Evolutionary conservation across 2,329 filamentous ascomycete species (phyloP).

Genomic region (Aspergillus sp.): DNA sequence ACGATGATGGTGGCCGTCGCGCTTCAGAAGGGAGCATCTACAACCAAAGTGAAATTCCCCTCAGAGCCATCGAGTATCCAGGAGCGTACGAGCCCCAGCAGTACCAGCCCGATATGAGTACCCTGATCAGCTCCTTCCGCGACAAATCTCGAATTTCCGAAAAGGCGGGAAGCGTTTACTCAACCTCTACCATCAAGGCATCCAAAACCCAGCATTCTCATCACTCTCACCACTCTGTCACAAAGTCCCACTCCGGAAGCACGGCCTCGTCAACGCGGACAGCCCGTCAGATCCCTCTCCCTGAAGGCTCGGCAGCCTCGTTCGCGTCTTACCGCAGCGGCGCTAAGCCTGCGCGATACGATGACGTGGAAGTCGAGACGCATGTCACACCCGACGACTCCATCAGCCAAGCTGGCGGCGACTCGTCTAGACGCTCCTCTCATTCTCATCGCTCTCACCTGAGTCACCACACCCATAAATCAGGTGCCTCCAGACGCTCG

Average conservation of each 20-base stretch:
- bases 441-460: constrained; percentile 27
- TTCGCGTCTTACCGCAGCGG: constrained; percentile 27
- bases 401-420: constrained; percentile 62
- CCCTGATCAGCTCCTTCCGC: constrained; percentile 44
- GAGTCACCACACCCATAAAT: constrained; percentile 29
- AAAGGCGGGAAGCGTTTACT: constrained; percentile 31
- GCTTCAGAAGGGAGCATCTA: constrained; percentile 40
- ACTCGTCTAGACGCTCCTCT: constrained; percentile 22
- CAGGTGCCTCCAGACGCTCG: constrained; percentile 28
- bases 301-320: constrained; percentile 28
- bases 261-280: constrained; percentile 33
- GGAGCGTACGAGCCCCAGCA: constrained; percentile 28
- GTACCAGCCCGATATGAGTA: constrained; percentile 31
- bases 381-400: constrained; percentile 80
- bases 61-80: constrained; percentile 43
- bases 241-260: constrained; percentile 25
- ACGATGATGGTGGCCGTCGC: constrained; percentile 33
- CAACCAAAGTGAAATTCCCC: constrained; percentile 32
- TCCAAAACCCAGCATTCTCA: constrained; percentile 27
- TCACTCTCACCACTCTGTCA: constrained; percentile 23
- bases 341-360: constrained; percentile 24
- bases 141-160: constrained; percentile 32
- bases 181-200: constrained; percentile 38
- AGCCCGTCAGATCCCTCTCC: constrained; percentile 38
- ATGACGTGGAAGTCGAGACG: constrained; percentile 36